Conservation (phyloP, 306 rosid species). For the Elaeagnus macrophylla region DNA sequence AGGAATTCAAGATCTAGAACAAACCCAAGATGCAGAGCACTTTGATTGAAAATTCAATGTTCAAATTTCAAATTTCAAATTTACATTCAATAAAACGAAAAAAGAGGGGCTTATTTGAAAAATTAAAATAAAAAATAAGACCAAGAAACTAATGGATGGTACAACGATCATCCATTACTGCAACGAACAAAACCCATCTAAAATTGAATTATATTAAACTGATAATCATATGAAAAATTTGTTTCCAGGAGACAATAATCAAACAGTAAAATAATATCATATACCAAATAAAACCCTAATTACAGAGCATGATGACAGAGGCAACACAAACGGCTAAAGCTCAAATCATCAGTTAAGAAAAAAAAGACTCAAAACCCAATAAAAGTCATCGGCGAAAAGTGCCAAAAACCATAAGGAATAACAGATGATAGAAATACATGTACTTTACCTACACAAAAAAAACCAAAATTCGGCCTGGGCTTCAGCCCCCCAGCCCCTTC, state of each 20-base stretch:
- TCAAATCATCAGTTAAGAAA: conserved; percentile 9
- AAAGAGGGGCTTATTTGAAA: not conserved
- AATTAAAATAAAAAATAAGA: conserved; percentile 11
- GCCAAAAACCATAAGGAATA: conserved; percentile 3
- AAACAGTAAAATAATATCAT: not conserved
- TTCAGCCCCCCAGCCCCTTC: too few species aligned
- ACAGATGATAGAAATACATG: not conserved
- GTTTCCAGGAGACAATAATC: conserved; percentile 6
- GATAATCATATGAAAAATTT: conserved; percentile 10
- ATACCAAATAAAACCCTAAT: not conserved
- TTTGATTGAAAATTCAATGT: too few species aligned
- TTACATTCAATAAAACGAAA: conserved; percentile 2
- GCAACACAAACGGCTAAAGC: not conserved
- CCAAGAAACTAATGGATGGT: conserved; percentile 1
- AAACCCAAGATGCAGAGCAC: too few species aligned
- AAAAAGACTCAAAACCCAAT: conserved; percentile 40
- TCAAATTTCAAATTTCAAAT: conserved; percentile 8
- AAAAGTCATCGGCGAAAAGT: conserved; percentile 5
- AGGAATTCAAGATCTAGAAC: too few species aligned
- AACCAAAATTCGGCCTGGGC: not conserved
- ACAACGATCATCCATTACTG: conserved; percentile 14
- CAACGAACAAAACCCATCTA: not conserved
- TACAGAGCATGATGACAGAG: not conserved
- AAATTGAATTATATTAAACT: not conserved
- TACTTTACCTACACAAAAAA: not conserved